Conservation (phyloP, 192 early-diverging fungal genomes). For the Podila verticillata region DNA sequence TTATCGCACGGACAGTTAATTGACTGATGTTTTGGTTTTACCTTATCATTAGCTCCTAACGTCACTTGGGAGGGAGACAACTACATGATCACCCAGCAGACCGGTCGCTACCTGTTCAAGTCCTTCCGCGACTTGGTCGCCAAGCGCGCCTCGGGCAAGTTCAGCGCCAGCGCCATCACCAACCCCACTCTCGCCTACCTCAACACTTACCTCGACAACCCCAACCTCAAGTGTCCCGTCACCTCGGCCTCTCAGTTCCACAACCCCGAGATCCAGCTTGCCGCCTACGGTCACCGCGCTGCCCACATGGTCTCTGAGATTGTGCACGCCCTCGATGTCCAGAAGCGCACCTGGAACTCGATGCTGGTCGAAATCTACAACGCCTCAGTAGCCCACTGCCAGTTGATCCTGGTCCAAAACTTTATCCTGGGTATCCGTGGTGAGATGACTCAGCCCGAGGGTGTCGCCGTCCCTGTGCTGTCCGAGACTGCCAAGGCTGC, state of each 20-base stretch:
- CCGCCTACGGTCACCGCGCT: slow-evolving; percentile 81
- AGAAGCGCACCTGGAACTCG: slow-evolving; percentile 77
- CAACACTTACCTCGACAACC: slow-evolving; percentile 62
- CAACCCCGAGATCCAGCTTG: slow-evolving; percentile 68
- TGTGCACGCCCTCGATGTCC: slow-evolving; percentile 68
- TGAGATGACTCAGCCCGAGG: slow-evolving; percentile 50
- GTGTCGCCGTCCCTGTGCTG: slow-evolving; percentile 38
- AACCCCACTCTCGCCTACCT: slow-evolving; percentile 55
- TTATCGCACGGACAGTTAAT: no score
- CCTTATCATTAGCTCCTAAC: slow-evolving; percentile 59
- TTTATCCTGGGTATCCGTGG: slow-evolving; percentile 71
- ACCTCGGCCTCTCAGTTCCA: slow-evolving; percentile 61
- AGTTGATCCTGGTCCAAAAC: slow-evolving; percentile 78
- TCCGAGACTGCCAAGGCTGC: slow-evolving; percentile 54
- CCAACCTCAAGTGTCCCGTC: slow-evolving; percentile 67
- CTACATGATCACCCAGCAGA: slow-evolving; percentile 88
- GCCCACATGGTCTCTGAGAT: slow-evolving; percentile 70
- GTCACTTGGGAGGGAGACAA: slow-evolving; percentile 90
- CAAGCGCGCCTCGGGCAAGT: slow-evolving; percentile 57
- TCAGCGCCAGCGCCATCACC: slow-evolving; percentile 53
- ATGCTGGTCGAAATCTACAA: slow-evolving; percentile 79
- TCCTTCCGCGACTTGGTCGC: slow-evolving; percentile 66
- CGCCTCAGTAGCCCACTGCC: slow-evolving; percentile 80
- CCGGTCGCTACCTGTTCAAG: slow-evolving; percentile 80
- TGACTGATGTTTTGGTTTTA: no score